Base-by-base conservation (phyloP, 1,284 basidiomycete genomes). In the Phaffia rhodozyma region DNA sequence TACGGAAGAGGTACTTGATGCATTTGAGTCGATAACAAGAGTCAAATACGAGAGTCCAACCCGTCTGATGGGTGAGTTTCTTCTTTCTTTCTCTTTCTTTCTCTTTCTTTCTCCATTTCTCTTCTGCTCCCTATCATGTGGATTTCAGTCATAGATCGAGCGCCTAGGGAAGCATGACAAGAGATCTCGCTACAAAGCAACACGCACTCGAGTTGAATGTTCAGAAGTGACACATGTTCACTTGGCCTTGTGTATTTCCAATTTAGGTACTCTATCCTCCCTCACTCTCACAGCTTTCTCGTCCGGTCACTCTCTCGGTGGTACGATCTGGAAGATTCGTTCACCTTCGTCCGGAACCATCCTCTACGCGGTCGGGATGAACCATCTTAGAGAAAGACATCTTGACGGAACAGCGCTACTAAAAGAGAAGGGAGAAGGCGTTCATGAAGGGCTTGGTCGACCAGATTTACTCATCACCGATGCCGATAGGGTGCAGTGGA, bases 261-360 rank as follows among this genome's bases (percentile, higher is more conserved):
- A 0, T 51, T 56, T n/a, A 68, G 74, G 74, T 50, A 70, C 75
- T 27, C 68, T 76, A 1, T 73, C 75, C 4, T 73, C 74, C 60
- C 79, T 97, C 68, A 94, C 94, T 0, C 87, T 99, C 67, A 96
- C 93, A 21, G 93, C 96, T 0, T 97, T 96, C 78, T 89, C 89
- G 68, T 89, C 92, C 16, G 96, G 96, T 0, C 93, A 97, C 74
- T 90, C 91, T 0, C 83, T 99, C 23, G 96, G 96, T 69, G 96
- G 94, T 58, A 92, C 93, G 2, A 88, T 99, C 68, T 98, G 93
- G 93, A 97, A 97, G 75, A 87, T 99, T 66, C 86, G 96, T 49
- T 97, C 92, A 0, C 93, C 96, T 1, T 92, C 91, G 0, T 89
- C 91, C 9, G 94, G 93, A 7, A 97, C 96, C 3, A 86, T 98